These are phyloP conservation scores for Cyclaneusma minus DNA, from an alignment of 2,329 filamentous ascomycete species.

Conservation along the genomic window DNA sequence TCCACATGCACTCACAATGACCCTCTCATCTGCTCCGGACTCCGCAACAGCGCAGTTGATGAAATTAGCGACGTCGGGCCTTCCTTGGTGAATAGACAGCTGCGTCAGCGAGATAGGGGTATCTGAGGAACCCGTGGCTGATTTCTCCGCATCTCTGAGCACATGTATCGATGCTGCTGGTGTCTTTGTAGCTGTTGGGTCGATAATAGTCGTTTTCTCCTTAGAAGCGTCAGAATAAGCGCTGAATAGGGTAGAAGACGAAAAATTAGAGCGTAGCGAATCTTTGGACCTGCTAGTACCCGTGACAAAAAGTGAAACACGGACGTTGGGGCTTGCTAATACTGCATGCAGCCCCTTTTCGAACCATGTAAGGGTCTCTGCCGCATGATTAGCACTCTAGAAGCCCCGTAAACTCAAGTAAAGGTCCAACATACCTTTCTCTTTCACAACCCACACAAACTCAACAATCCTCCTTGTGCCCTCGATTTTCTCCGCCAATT, in stretches of 20 bases:
- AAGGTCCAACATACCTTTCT: too few relatives aligned
- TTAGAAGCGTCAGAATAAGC: neutral
- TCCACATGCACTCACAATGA: slow-evolving; percentile 32
- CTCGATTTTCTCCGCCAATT: slow-evolving; percentile 27
- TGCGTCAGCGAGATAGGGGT: slow-evolving; percentile 17
- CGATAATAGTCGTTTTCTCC: neutral
- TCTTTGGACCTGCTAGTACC: too few relatives aligned
- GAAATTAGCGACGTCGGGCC: slow-evolving; percentile 24
- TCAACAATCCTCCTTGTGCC: slow-evolving; percentile 23
- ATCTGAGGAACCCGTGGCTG: slow-evolving; percentile 4
- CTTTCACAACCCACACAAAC: slow-evolving; percentile 32
- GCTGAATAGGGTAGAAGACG: neutral
- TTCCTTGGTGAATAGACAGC: slow-evolving; percentile 16
- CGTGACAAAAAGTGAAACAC: too few relatives aligned
- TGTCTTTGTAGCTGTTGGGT: neutral
- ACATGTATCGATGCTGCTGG: neutral
- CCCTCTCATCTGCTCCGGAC: slow-evolving; percentile 20
- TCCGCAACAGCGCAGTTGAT: slow-evolving; percentile 23
- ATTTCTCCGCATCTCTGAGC: neutral
- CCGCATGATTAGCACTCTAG: too few relatives aligned
- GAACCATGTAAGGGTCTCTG: too few relatives aligned
- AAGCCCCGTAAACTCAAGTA: too few relatives aligned
- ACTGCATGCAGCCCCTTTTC: too few relatives aligned
- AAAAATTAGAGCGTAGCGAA: too few relatives aligned
- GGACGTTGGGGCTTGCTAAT: too few relatives aligned